These are phyloP conservation scores for Dothistroma pini DNA, from an alignment of 2,329 filamentous ascomycete genomes.

Conservation along the genomic window DNA sequence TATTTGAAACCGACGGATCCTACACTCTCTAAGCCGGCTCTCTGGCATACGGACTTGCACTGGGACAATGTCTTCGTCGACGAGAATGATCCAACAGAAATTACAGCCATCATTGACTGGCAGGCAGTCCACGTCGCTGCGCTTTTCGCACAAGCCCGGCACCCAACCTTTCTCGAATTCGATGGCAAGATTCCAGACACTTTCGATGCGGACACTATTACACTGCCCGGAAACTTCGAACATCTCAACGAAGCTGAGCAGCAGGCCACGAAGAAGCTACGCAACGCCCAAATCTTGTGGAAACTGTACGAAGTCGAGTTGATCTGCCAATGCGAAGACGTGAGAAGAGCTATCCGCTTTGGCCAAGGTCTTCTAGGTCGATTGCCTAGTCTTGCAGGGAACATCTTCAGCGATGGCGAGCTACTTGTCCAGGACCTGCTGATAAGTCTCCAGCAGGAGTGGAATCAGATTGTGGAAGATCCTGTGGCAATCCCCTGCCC, in stretches of 20 bases:
- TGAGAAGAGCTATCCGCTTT: slow-evolving; percentile 11
- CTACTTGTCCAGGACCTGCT: slow-evolving; percentile 13
- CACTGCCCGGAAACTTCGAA: slow-evolving; percentile 12
- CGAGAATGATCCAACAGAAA: slow-evolving; percentile 28
- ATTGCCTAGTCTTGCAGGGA: slow-evolving; percentile 9
- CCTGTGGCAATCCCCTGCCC: slow-evolving; percentile 5
- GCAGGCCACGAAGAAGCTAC: slow-evolving; percentile 9
- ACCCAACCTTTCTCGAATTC: slow-evolving; percentile 9
- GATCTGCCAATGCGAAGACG: slow-evolving; percentile 8
- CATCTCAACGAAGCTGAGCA: slow-evolving; percentile 8
- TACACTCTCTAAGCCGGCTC: not conserved
- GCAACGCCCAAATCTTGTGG: slow-evolving; percentile 11
- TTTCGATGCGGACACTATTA: slow-evolving; percentile 8
- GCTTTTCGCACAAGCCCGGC: slow-evolving; percentile 10
- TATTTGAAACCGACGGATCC: slow-evolving; percentile 8
- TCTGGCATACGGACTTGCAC: slow-evolving; percentile 33
- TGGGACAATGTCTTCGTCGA: slow-evolving; percentile 36
- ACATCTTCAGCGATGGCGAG: slow-evolving; percentile 16
- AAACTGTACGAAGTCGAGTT: slow-evolving; percentile 14
- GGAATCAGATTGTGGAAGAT: slow-evolving; percentile 12
- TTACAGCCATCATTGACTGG: slow-evolving; percentile 37
- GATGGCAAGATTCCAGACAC: slow-evolving; percentile 9
- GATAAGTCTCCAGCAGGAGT: slow-evolving; percentile 10
- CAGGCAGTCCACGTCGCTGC: slow-evolving; percentile 20
- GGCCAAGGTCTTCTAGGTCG: slow-evolving; percentile 11